Percentiles rank a stretch among this genome's conserved stretches.
Evolutionary conservation across 2,329 filamentous ascomycete species (phyloP).

Genomic region (Scleromitrula shiraiana): DNA sequence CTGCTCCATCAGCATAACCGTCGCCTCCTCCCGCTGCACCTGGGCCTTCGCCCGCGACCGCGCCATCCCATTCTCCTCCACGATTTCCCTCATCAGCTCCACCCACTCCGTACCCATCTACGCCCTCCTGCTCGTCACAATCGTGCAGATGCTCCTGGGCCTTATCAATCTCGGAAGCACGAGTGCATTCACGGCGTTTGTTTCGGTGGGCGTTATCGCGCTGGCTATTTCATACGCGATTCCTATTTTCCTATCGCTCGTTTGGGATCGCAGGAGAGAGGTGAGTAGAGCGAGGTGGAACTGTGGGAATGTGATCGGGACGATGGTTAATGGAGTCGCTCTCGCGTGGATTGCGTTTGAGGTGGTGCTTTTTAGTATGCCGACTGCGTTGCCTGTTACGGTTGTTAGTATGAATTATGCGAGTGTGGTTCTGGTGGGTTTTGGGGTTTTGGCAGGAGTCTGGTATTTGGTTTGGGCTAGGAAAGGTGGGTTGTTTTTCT

Average conservation of each 20-base stretch:
- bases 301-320: constrained; percentile 50
- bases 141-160: constrained; percentile 58
- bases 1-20: constrained; percentile 45
- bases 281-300: constrained; percentile 49
- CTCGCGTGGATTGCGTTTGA: constrained; percentile 51
- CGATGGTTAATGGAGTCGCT: constrained; percentile 48
- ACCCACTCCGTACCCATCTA: constrained; percentile 57
- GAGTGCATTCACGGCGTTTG: constrained; percentile 64
- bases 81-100: constrained; percentile 55
- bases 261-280: constrained; percentile 52
- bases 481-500: constrained; percentile 35
- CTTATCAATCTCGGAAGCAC: constrained; percentile 61
- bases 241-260: constrained; percentile 60
- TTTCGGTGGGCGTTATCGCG: constrained; percentile 63
- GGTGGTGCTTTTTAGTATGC: constrained; percentile 57
- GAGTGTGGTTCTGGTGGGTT: constrained; percentile 46
- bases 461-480: constrained; percentile 45
- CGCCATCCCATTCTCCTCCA: constrained; percentile 52
- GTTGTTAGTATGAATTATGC: constrained; percentile 48
- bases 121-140: constrained; percentile 51
- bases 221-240: constrained; percentile 68
- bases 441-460: constrained; percentile 40
- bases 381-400: constrained; percentile 49
- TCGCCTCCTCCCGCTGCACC: constrained; percentile 51
- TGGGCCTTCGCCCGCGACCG: constrained; percentile 62